Percentiles rank a stretch among this genome's conserved stretches.
Conservation (phyloP, 2,329 filamentous ascomycete genomes). For the Trichoderma koningiopsis region DNA sequence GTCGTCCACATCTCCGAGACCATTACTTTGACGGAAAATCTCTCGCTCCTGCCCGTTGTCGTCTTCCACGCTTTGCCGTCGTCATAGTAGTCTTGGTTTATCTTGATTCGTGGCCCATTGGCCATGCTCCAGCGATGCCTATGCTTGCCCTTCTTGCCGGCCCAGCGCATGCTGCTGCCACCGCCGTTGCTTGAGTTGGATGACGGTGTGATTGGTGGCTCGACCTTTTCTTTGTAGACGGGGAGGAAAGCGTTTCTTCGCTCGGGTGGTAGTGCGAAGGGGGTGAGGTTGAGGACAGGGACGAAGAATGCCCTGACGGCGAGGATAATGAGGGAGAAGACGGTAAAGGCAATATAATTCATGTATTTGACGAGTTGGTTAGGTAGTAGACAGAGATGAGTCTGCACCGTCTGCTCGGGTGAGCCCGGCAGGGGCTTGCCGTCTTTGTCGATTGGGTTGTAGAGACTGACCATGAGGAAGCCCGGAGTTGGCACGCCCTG, state of each 20-base stretch:
- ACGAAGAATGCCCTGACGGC: slow-evolving; percentile 59
- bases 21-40: slow-evolving; percentile 48
- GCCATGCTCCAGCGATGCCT: slow-evolving; percentile 48
- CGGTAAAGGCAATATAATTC: slow-evolving; percentile 68
- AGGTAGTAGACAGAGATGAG: slow-evolving; percentile 85
- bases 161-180: slow-evolving; percentile 32
- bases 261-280: slow-evolving; percentile 54
- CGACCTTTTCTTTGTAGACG: slow-evolving; percentile 55
- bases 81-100: slow-evolving; percentile 53
- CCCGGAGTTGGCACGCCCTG: slow-evolving; percentile 92
- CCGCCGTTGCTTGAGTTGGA: slow-evolving; percentile 25
- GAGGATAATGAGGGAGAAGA: slow-evolving; percentile 54
- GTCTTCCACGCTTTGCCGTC: slow-evolving; percentile 41
- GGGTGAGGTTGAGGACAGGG: slow-evolving; percentile 54
- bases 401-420: slow-evolving; percentile 69
- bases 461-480: slow-evolving; percentile 85
- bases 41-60: slow-evolving; percentile 31
- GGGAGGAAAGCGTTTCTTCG: slow-evolving; percentile 40
- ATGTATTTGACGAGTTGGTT: slow-evolving; percentile 85
- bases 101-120: slow-evolving; percentile 55
- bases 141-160: slow-evolving; percentile 35
- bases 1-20: slow-evolving; percentile 63
- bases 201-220: slow-evolving; percentile 40
- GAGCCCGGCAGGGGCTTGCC: slow-evolving; percentile 51
- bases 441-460: slow-evolving; percentile 78